Percentiles rank a stretch among this genome's conserved stretches.
phyloP scores from a whole-genome alignment of 2,329 filamentous ascomycete genomes.

The Fusarium succisae region DNA sequence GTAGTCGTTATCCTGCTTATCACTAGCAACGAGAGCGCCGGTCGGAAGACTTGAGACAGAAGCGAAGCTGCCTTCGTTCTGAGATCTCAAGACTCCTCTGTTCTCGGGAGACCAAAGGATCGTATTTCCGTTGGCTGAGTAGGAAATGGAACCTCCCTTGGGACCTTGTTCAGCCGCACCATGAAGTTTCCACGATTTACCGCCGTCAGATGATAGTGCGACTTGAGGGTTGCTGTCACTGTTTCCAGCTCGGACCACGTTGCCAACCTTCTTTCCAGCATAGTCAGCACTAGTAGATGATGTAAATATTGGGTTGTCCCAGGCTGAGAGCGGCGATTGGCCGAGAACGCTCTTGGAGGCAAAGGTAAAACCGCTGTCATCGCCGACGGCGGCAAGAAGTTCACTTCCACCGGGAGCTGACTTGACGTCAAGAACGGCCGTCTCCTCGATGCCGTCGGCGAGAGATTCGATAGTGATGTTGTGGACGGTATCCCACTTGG shows the following conservation, averaged over 20 bases:
- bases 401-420: slow-evolving; percentile 61
- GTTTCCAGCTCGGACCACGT: slow-evolving; percentile 62
- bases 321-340: slow-evolving; percentile 55
- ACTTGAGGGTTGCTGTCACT: slow-evolving; percentile 54
- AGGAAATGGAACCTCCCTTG: slow-evolving; percentile 57
- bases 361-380: slow-evolving; percentile 63
- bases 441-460: slow-evolving; percentile 65
- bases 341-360: slow-evolving; percentile 48
- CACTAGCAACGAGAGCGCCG: slow-evolving; percentile 60
- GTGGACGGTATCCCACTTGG: slow-evolving; percentile 60
- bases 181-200: slow-evolving; percentile 59
- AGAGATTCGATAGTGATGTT: slow-evolving; percentile 61
- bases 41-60: slow-evolving; percentile 56
- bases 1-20: slow-evolving; percentile 61
- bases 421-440: slow-evolving; percentile 58
- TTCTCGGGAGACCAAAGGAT: slow-evolving; percentile 58
- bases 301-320: slow-evolving; percentile 59
- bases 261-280: slow-evolving; percentile 56
- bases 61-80: slow-evolving; percentile 54
- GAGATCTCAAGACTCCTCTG: slow-evolving; percentile 53
- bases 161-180: slow-evolving; percentile 56
- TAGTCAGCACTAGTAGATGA: slow-evolving; percentile 59
- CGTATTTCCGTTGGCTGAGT: slow-evolving; percentile 61
- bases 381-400: slow-evolving; percentile 60
- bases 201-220: slow-evolving; percentile 60